A percentile compares a stretch with the other conserved stretches of the same genome.
Conservation (phyloP, 164 flowering plant genomes). For the Chloranthus sessilifolius region DNA sequence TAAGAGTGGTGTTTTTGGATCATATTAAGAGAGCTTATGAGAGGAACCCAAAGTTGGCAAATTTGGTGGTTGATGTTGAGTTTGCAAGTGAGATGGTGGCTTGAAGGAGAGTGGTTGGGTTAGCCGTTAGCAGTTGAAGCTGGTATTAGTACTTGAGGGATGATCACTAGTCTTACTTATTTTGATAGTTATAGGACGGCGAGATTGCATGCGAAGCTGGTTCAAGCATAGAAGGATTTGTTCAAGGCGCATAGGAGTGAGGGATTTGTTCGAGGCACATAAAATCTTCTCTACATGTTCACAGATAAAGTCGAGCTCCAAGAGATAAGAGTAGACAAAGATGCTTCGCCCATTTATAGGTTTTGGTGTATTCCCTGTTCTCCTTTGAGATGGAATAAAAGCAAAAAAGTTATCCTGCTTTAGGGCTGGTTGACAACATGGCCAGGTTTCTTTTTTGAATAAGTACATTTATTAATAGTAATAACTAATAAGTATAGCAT, state of each 20-base stretch:
- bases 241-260: constrained; percentile 25
- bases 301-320: too few relatives aligned
- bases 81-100: constrained; percentile 29
- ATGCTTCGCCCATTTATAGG: too few relatives aligned
- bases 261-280: too few relatives aligned
- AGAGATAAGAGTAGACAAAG: too few relatives aligned
- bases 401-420: too few relatives aligned
- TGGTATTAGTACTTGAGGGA: constrained; percentile 23
- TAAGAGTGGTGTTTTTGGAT: constrained; percentile 20
- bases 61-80: constrained; percentile 20
- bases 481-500: too few relatives aligned
- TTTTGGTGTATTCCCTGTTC: too few relatives aligned
- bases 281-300: too few relatives aligned
- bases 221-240: constrained; percentile 24
- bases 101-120: constrained; percentile 26
- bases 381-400: too few relatives aligned
- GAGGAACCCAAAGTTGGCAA: constrained; percentile 17
- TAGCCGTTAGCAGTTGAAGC: constrained; percentile 14
- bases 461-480: too few relatives aligned
- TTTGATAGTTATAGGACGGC: constrained; percentile 21
- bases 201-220: constrained; percentile 19
- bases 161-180: constrained; percentile 22
- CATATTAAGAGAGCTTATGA: constrained; percentile 21
- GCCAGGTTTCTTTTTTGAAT: too few relatives aligned
- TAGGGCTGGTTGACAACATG: too few relatives aligned